Evolutionary conservation across 2,329 filamentous ascomycete species (phyloP).

Genomic region (Calonectria fujianensis): DNA sequence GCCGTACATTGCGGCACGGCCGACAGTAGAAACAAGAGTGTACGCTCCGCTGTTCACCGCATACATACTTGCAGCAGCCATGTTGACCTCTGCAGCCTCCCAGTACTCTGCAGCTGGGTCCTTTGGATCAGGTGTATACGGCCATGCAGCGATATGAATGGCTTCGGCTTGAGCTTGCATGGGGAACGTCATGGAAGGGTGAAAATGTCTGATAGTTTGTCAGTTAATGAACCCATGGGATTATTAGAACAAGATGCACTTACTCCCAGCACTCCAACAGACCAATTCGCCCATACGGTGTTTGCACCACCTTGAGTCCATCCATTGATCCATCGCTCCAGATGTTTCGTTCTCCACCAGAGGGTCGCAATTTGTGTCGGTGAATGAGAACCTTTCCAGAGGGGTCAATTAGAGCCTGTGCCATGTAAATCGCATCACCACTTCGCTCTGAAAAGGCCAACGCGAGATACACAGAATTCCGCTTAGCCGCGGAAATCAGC

Average conservation of each 20-base stretch:
- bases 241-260: background rate
- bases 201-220: constrained; percentile 17
- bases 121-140: constrained; percentile 20
- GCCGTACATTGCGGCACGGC: constrained; percentile 24
- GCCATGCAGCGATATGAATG: constrained; percentile 31
- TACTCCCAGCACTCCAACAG: constrained; percentile 36
- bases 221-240: background rate
- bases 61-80: constrained; percentile 30
- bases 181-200: constrained; percentile 31
- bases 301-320: constrained; percentile 17
- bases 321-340: constrained; percentile 25
- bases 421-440: constrained; percentile 27
- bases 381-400: constrained; percentile 23
- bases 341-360: constrained; percentile 28
- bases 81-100: constrained; percentile 32
- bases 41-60: constrained; percentile 29
- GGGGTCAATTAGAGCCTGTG: constrained; percentile 25
- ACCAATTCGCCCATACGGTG: constrained; percentile 23
- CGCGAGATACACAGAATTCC: constrained; percentile 20
- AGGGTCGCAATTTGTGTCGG: constrained; percentile 30
- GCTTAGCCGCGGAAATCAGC: background rate
- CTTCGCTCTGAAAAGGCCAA: constrained; percentile 25
- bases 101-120: constrained; percentile 10
- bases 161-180: constrained; percentile 36
- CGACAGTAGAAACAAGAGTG: constrained; percentile 18